A percentile compares a stretch with the other conserved stretches of the same genome.
phyloP scores from a whole-genome alignment of 176 grass and related monocot genomes.

The Oryza nivara region DNA sequence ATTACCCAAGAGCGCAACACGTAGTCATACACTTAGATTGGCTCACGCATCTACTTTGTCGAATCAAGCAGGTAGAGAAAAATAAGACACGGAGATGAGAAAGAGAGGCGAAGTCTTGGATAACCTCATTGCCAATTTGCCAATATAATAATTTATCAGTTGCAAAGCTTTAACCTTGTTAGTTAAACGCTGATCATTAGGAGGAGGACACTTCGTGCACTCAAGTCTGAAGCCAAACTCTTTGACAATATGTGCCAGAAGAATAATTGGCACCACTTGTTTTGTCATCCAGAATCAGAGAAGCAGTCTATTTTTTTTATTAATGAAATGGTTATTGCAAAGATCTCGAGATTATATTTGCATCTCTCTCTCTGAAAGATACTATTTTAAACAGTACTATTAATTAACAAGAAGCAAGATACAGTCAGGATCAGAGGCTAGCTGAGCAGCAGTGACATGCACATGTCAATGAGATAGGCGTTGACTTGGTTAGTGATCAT shows the following conservation, averaged over 20 bases:
- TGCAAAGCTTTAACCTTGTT: constrained; percentile 23
- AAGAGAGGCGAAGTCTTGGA: constrained; percentile 22
- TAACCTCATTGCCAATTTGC: constrained; percentile 17
- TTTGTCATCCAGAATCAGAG: background rate
- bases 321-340: background rate
- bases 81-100: background rate
- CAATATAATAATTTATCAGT: constrained; percentile 26
- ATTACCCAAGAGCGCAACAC: constrained; percentile 16
- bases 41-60: background rate
- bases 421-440: constrained; percentile 1
- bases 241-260: constrained; percentile 2
- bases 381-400: background rate
- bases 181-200: constrained; percentile 9
- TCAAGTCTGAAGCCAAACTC: background rate
- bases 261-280: constrained; percentile 12
- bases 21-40: background rate
- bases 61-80: background rate
- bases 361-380: background rate
- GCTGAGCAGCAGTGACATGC: background rate
- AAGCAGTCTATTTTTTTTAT: background rate
- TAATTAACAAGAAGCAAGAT: background rate
- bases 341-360: background rate
- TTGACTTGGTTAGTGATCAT: background rate
- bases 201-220: constrained; percentile 28
- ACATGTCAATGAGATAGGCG: background rate